Base-by-base conservation (phyloP, 768 basidiomycete species). In the Amanita fuliginea region DNA sequence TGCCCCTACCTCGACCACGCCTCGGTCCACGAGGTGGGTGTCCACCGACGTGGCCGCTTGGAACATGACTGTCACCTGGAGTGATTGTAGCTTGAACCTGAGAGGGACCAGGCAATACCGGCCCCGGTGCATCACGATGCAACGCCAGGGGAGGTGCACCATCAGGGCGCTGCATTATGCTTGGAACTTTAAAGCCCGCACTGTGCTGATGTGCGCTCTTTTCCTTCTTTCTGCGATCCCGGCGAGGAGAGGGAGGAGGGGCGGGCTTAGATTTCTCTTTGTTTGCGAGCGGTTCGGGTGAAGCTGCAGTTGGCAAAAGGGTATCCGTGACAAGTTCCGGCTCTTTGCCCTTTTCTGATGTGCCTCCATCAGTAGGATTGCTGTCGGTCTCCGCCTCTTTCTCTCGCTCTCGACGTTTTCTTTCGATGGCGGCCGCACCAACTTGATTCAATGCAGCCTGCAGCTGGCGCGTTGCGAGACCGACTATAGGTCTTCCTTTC, bases 391-490 rank as follows among this genome's bases (percentile, higher is more conserved):
- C 26, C 28, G 40, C 33, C 51, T 61, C 62, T 47, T 56, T 62
- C 52, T 61, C 58, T 53, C 58, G 44, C 46, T 51, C 43, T 50
- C 53, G 42, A 49, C 52, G 58, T 60, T 61, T 55, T 56, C 64
- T 32, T 54, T 61, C 37, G 59, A 62, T 32, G 30, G 64, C 63
- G n/a, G 70, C 62, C 3, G 78, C 77, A 4, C 79, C 80, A 0
- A 78, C 77, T 0, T 81, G 78, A 50, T 63, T 85, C 24, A 88
- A 62, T 6, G 86, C 86, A 6, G 78, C 83, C 55, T 86, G 83
- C 46, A 88, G 81, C 11, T 86, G 81, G 10, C 84, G 71, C 3
- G 77, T 78, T 0, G 72, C 80, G 6, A 83, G 59, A 0, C 83
- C 82, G 28, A 86, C 64, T 8, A 82, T 69, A 1, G 82, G 81